These are phyloP conservation scores for Arabidopsis lyrata DNA, from an alignment of 441 rosid genomes.

Conservation along the genomic window DNA sequence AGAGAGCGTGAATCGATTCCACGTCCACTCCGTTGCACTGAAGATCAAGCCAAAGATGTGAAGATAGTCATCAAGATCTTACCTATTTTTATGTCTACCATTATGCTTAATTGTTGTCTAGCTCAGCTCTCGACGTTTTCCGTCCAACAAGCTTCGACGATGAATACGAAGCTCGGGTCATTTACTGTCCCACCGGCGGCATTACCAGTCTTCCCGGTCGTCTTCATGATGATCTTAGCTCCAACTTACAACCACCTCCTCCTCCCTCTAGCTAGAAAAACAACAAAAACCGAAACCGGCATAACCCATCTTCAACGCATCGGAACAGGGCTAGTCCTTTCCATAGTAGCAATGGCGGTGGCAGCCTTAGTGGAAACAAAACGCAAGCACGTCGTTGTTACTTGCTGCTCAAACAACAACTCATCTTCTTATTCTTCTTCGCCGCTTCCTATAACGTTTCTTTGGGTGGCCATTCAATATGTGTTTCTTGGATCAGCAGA, in stretches of 20 bases:
- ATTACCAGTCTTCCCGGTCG: slow-evolving; percentile 80
- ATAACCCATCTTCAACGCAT: slow-evolving; percentile 79
- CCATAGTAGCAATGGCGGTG: slow-evolving; percentile 72
- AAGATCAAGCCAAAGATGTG: slow-evolving; percentile 66
- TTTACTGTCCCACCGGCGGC: slow-evolving; percentile 85
- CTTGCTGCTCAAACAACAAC: slow-evolving; percentile 47
- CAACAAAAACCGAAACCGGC: slow-evolving; percentile 70
- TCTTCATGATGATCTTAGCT: slow-evolving; percentile 80
- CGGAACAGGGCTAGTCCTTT: slow-evolving; percentile 74
- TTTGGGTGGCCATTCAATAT: slow-evolving; percentile 84
- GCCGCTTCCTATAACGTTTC: slow-evolving; percentile 79
- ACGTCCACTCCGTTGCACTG: slow-evolving; percentile 57
- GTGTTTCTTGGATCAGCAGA: slow-evolving; percentile 93
- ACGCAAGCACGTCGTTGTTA: slow-evolving; percentile 56
- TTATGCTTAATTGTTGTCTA: slow-evolving; percentile 83
- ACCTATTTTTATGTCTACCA: slow-evolving; percentile 83
- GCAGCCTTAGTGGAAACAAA: slow-evolving; percentile 81
- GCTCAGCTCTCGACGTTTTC: slow-evolving; percentile 94
- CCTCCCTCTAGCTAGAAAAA: slow-evolving; percentile 65
- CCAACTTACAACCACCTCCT: slow-evolving; percentile 71
- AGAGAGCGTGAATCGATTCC: slow-evolving; percentile 33
- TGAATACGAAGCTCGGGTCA: slow-evolving; percentile 77
- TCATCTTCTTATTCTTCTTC: slow-evolving; percentile 46
- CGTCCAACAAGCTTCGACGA: slow-evolving; percentile 86
- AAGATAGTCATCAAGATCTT: slow-evolving; percentile 63